These are phyloP conservation scores for Decorospora gaudefroyi DNA, from an alignment of 2,329 filamentous ascomycete species.

Conservation along the genomic window DNA sequence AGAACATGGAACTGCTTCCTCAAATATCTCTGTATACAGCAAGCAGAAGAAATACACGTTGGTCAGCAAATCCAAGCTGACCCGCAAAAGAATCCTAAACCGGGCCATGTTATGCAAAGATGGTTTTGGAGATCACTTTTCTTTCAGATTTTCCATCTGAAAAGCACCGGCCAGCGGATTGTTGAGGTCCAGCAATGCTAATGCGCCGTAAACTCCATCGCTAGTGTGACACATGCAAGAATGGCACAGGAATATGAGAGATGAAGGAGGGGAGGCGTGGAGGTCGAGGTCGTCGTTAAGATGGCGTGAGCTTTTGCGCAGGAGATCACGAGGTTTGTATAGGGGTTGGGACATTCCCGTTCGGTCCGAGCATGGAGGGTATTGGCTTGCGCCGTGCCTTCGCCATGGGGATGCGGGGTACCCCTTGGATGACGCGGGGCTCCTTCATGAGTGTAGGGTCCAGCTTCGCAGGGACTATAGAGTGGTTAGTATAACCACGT, in stretches of 20 bases:
- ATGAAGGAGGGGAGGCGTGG: conserved; percentile 21
- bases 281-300: conserved; percentile 26
- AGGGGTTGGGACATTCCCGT: conserved; percentile 25
- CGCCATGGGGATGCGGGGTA: conserved; percentile 65
- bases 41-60: conserved; percentile 3
- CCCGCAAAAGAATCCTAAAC: conserved; percentile 4
- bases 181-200: conserved; percentile 7
- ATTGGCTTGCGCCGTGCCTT: conserved; percentile 57
- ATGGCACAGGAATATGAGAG: conserved; percentile 11
- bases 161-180: conserved; percentile 10
- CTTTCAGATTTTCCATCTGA: conserved; percentile 30
- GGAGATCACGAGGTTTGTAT: conserved; percentile 37
- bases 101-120: conserved; percentile 31
- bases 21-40: conserved; percentile 11
- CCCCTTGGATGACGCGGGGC: conserved; percentile 84
- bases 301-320: conserved; percentile 12
- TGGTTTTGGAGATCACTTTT: conserved; percentile 27
- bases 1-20: conserved; percentile 10
- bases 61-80: conserved; percentile 13
- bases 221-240: conserved; percentile 40
- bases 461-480: conserved; percentile 74
- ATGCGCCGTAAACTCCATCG: conserved; percentile 39
- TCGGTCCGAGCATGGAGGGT: conserved; percentile 49
- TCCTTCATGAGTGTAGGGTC: conserved; percentile 90
- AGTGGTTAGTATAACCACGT: conserved; percentile 52